A percentile compares a stretch with the other conserved stretches of the same genome.
Evolutionary conservation across 1,284 basidiomycete genomes (phyloP).

Genomic region (Abortiporus biennis): DNA sequence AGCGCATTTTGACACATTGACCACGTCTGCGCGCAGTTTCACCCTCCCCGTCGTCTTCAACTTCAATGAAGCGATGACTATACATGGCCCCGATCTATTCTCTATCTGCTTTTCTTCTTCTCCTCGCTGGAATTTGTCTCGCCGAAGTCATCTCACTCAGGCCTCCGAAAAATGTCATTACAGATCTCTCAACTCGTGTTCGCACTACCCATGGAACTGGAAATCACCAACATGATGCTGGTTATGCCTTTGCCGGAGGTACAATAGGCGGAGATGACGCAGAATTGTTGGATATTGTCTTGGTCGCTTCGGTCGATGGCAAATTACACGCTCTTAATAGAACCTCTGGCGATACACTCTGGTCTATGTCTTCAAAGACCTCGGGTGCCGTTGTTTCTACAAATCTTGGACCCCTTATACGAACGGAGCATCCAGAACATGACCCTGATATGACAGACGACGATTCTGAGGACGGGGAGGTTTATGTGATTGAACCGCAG

Average conservation of each 20-base stretch:
- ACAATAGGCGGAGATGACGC: slow-evolving; percentile 31
- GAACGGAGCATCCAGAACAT: slow-evolving; percentile 53
- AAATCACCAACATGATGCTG: neutral
- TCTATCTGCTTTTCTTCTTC: slow-evolving; percentile 15
- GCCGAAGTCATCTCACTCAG: slow-evolving; percentile 21
- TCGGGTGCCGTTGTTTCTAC: slow-evolving; percentile 33
- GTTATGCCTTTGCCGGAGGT: slow-evolving; percentile 8
- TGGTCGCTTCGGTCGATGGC: slow-evolving; percentile 88
- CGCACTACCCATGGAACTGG: slow-evolving; percentile 9
- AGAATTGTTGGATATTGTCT: slow-evolving; percentile 68
- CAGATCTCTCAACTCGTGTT: slow-evolving; percentile 21
- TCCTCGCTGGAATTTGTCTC: slow-evolving; percentile 20
- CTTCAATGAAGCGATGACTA: slow-evolving; percentile 22
- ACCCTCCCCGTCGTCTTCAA: neutral
- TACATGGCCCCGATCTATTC: slow-evolving; percentile 16
- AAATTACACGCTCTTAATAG: slow-evolving; percentile 85
- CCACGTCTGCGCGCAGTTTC: no score
- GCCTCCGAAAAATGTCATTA: slow-evolving; percentile 10
- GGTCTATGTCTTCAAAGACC: slow-evolving; percentile 71
- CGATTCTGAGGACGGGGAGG: slow-evolving; percentile 55
- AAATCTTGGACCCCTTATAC: slow-evolving; percentile 62
- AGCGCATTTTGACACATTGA: no score
- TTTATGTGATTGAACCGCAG: slow-evolving; percentile 89
- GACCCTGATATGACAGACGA: slow-evolving; percentile 51
- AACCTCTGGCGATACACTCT: slow-evolving; percentile 67